Conservation (phyloP, 345 rosid species). For the Nasturtium officinale region DNA sequence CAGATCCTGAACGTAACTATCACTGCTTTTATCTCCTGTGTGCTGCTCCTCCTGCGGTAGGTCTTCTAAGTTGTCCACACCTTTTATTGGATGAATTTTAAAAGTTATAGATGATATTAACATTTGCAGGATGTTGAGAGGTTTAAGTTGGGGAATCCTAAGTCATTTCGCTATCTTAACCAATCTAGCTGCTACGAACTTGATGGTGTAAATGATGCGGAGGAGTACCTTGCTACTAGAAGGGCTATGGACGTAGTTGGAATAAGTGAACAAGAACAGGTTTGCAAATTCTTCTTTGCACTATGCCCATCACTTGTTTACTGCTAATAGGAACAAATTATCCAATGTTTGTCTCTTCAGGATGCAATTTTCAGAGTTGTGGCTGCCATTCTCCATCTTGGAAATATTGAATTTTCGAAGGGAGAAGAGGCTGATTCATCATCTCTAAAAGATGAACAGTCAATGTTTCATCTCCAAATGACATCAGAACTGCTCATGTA, state of each 20-base stretch:
- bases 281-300: constrained; percentile 37
- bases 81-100: constrained; percentile 16
- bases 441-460: constrained; percentile 57
- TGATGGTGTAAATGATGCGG: constrained; percentile 72
- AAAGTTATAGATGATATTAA: constrained; percentile 32
- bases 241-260: constrained; percentile 92
- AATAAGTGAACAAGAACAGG: constrained; percentile 79
- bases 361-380: constrained; percentile 77
- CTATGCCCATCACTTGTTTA: constrained; percentile 14
- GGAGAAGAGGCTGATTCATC: constrained; percentile 74
- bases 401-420: constrained; percentile 69
- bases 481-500: constrained; percentile 83
- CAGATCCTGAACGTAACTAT: constrained; percentile 89
- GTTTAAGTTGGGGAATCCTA: constrained; percentile 80
- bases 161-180: constrained; percentile 90
- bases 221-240: constrained; percentile 74
- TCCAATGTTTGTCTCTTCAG: constrained; percentile 46
- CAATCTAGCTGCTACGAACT: constrained; percentile 84
- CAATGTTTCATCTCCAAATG: constrained; percentile 76
- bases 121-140: constrained; percentile 70
- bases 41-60: constrained; percentile 82
- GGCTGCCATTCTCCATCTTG: constrained; percentile 94
- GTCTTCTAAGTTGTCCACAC: constrained; percentile 19
- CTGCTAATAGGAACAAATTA: constrained; percentile 9
- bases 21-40: constrained; percentile 95